A percentile compares a stretch with the other conserved stretches of the same genome.
Evolutionary conservation across 768 basidiomycete genomes (phyloP).

Genomic region (Lyophyllum shimeji): DNA sequence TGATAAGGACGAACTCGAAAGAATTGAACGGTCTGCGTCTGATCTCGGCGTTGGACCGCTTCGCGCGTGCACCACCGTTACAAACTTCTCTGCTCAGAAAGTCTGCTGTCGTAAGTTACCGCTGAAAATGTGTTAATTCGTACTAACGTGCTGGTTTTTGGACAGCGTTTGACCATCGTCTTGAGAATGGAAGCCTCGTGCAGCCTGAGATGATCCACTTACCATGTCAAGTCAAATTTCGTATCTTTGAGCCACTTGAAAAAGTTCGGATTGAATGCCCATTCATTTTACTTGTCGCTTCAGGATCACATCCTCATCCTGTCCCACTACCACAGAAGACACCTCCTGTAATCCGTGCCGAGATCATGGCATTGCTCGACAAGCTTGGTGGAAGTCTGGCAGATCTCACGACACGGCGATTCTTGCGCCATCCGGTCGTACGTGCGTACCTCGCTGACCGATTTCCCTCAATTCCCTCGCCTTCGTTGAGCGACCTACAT

Average conservation of each 20-base stretch:
- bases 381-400: conserved; percentile 15
- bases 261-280: conserved; percentile 13
- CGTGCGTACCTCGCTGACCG: conserved; percentile 9
- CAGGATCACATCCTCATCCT: conserved; percentile 18
- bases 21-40: conserved; percentile 18
- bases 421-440: conserved; percentile 21
- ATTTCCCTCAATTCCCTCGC: conserved; percentile 11
- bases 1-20: conserved; percentile 19
- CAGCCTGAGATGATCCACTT: conserved; percentile 13
- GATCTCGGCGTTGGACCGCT: conserved; percentile 14
- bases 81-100: conserved; percentile 8
- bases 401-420: conserved; percentile 22
- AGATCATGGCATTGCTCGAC: conserved; percentile 12
- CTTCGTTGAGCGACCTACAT: conserved; percentile 24
- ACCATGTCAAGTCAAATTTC: conserved; percentile 9
- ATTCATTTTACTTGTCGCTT: conserved; percentile 8
- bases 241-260: conserved; percentile 14
- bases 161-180: background rate
- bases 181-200: background rate
- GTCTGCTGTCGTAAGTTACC: background rate
- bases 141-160: background rate
- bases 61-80: conserved; percentile 14
- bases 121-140: background rate
- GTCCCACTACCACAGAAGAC: conserved; percentile 21
- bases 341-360: conserved; percentile 10